These are phyloP conservation scores for Ilex aquifolium DNA, from an alignment of 257 asterid genomes.

Conservation along the genomic window DNA sequence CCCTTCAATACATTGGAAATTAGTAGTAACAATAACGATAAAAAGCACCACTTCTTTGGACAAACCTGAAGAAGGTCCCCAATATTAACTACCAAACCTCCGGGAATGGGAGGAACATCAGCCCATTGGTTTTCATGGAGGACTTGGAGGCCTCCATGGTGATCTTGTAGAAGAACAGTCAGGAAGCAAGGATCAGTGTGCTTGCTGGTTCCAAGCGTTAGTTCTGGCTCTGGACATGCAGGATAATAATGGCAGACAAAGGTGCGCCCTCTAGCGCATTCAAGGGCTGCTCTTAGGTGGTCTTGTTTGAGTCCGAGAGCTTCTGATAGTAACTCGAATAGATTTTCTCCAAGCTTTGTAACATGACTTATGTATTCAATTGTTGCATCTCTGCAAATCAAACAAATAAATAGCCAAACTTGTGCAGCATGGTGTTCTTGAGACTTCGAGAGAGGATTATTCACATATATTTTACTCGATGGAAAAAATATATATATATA, in stretches of 20 bases:
- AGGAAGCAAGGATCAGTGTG: slow-evolving; percentile 62
- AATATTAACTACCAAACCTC: slow-evolving; percentile 51
- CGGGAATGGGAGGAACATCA: slow-evolving; percentile 42
- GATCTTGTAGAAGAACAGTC: slow-evolving; percentile 61
- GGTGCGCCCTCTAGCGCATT: slow-evolving; percentile 31
- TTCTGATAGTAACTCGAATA: slow-evolving; percentile 52
- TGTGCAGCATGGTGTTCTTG: too few relatives aligned
- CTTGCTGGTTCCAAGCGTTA: slow-evolving; percentile 49
- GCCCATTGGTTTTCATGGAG: slow-evolving; percentile 41
- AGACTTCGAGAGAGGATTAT: too few relatives aligned
- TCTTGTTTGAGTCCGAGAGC: slow-evolving; percentile 60
- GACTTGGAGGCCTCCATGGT: slow-evolving; percentile 63
- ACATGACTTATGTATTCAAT: slow-evolving; percentile 33
- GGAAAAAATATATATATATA: too few relatives aligned
- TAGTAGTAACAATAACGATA: background rate
- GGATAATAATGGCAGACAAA: slow-evolving; percentile 61
- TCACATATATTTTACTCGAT: too few relatives aligned
- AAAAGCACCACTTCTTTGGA: too few relatives aligned
- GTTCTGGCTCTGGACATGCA: slow-evolving; percentile 64
- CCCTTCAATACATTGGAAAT: background rate
- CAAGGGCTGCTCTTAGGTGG: slow-evolving; percentile 25
- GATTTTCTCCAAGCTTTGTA: slow-evolving; percentile 32
- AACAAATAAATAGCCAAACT: background rate
- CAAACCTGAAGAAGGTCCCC: slow-evolving; percentile 78
- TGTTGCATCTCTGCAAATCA: slow-evolving; percentile 34